Conservation (phyloP, 225 moss, liverwort and hornwort genomes). For the Neckera pumila region DNA sequence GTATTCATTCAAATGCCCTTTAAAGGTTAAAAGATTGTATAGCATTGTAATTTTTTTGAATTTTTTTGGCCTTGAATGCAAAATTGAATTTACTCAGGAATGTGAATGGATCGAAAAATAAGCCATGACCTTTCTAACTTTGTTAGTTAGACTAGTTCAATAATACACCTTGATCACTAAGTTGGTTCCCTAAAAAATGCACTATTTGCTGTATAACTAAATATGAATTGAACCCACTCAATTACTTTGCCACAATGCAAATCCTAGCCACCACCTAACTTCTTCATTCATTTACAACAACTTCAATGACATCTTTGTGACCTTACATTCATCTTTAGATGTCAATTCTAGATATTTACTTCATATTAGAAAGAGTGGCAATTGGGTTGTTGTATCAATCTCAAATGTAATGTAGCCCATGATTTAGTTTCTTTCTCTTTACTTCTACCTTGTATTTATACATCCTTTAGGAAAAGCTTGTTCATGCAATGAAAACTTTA, state of each 20-base stretch:
- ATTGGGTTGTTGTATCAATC: fast-evolving
- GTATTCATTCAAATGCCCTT: background rate
- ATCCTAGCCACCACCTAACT: fast-evolving
- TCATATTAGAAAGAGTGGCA: background rate
- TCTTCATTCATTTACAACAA: too few species aligned
- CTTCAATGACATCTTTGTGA: too few species aligned
- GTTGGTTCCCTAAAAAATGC: background rate
- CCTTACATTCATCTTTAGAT: background rate
- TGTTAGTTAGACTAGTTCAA: background rate
- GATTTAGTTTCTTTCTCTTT: background rate
- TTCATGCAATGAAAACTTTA: background rate
- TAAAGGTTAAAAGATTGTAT: background rate
- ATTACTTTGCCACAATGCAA: background rate
- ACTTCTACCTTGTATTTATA: too few species aligned
- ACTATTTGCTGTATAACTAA: too few species aligned
- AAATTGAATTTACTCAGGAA: background rate
- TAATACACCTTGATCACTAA: background rate
- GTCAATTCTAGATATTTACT: background rate
- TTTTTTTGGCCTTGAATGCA: background rate
- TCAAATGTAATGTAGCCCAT: background rate
- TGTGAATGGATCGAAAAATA: background rate
- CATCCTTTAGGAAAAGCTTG: background rate
- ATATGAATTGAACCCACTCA: too few species aligned
- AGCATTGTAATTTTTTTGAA: background rate
- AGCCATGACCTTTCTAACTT: fast-evolving